Conservation (phyloP, 2,329 filamentous ascomycete genomes). For the Colletotrichum somersetense region DNA sequence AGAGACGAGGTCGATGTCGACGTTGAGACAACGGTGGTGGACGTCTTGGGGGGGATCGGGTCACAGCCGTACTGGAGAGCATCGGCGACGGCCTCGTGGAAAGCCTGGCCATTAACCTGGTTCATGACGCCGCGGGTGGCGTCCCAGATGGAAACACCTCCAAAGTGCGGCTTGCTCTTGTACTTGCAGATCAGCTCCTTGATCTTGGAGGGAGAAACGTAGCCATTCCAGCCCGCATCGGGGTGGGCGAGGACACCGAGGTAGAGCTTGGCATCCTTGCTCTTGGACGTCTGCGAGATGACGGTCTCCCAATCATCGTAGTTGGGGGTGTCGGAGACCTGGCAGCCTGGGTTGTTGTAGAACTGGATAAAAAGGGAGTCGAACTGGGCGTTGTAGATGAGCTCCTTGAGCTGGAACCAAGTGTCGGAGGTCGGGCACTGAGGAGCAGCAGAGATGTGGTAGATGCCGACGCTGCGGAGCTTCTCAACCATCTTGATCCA, state of each 20-base stretch:
- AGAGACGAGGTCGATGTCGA: conserved; percentile 31
- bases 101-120: conserved; percentile 51
- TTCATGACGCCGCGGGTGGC: conserved; percentile 52
- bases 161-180: conserved; percentile 55
- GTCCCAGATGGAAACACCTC: conserved; percentile 63
- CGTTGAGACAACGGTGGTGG: conserved; percentile 39
- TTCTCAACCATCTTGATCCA: conserved; percentile 55
- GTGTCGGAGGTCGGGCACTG: conserved; percentile 54
- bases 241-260: conserved; percentile 57
- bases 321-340: conserved; percentile 51
- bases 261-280: conserved; percentile 59
- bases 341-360: conserved; percentile 61
- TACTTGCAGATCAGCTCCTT: conserved; percentile 56
- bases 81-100: conserved; percentile 53
- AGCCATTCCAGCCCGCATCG: conserved; percentile 48
- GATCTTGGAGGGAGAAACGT: conserved; percentile 51
- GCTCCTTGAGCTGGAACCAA: conserved; percentile 51
- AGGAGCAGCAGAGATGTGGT: conserved; percentile 59
- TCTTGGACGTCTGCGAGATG: conserved; percentile 51
- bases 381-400: conserved; percentile 57
- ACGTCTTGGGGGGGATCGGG: conserved; percentile 45
- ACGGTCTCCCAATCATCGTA: conserved; percentile 57
- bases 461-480: conserved; percentile 48
- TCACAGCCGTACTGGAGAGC: conserved; percentile 55
- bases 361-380: conserved; percentile 62